Conservation (phyloP, 345 rosid species). For the Citrus cavaleriei region DNA sequence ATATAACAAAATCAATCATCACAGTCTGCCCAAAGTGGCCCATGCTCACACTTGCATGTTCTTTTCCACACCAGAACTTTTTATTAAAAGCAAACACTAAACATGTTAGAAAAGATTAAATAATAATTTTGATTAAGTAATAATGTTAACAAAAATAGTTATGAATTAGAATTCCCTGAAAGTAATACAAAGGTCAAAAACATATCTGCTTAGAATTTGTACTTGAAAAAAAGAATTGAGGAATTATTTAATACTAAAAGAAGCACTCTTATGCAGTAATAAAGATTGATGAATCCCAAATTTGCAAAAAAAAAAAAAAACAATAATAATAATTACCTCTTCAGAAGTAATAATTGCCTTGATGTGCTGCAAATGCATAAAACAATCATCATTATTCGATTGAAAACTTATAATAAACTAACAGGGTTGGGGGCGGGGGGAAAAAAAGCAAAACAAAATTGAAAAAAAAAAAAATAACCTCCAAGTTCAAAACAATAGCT, state of each 20-base stretch:
- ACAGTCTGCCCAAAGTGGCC: not conserved
- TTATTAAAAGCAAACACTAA: not conserved
- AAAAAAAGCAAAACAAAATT: not conserved
- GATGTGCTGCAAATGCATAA: constrained; percentile 58
- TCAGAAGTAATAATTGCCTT: constrained; percentile 94
- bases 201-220: no score
- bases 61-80: not conserved
- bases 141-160: not conserved
- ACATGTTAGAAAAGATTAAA: not conserved
- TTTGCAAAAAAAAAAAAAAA: not conserved
- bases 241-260: not conserved
- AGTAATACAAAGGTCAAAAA: not conserved
- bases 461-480: constrained; percentile 44
- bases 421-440: not conserved
- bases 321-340: constrained; percentile 47
- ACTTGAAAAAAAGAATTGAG: not conserved
- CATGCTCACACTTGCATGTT: not conserved
- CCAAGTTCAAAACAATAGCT: constrained; percentile 91
- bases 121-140: not conserved
- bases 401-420: no score
- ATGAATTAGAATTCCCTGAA: not conserved
- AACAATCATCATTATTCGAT: not conserved
- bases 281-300: not conserved
- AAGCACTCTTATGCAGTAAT: not conserved
- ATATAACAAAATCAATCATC: not conserved